phyloP scores from a whole-genome alignment of 805 yeast genomes.

The Wickerhamomyces rabaulensis region DNA sequence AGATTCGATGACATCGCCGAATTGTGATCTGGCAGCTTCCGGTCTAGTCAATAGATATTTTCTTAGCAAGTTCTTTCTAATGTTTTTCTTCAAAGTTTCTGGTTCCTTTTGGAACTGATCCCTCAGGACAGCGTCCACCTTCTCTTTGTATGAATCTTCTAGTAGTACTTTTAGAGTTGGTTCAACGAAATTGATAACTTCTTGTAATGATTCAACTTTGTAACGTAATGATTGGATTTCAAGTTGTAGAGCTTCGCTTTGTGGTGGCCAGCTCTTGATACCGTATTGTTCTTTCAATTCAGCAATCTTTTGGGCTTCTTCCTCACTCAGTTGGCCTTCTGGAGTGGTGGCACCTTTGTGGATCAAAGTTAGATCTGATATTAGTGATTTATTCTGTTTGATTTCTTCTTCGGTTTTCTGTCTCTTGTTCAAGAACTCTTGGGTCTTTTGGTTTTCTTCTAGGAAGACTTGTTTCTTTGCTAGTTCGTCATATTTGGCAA shows the following conservation, averaged over 20 bases:
- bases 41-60: conserved; percentile 46
- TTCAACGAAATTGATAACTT: conserved; percentile 32
- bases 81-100: conserved; percentile 39
- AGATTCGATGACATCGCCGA: conserved; percentile 14
- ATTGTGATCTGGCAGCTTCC: conserved; percentile 17
- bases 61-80: conserved; percentile 67
- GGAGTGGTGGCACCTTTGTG: conserved; percentile 19
- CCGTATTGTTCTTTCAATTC: conserved; percentile 41
- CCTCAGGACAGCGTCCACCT: conserved; percentile 31
- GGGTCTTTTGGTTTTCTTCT: conserved; percentile 59
- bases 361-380: conserved; percentile 28
- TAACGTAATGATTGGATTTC: conserved; percentile 29
- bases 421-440: conserved; percentile 50
- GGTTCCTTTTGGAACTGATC: conserved; percentile 35
- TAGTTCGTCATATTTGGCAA: conserved; percentile 69
- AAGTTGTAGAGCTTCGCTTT: conserved; percentile 33
- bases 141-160: conserved; percentile 30
- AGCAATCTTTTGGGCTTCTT: conserved; percentile 32
- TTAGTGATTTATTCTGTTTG: conserved; percentile 23
- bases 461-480: conserved; percentile 61
- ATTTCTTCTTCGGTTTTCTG: conserved; percentile 25
- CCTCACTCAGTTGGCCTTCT: conserved; percentile 26
- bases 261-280: conserved; percentile 42
- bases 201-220: conserved; percentile 21
- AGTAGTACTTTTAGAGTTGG: conserved; percentile 31